Conservation (phyloP, 345 rosid genomes). For the Eutrema japonicum region DNA sequence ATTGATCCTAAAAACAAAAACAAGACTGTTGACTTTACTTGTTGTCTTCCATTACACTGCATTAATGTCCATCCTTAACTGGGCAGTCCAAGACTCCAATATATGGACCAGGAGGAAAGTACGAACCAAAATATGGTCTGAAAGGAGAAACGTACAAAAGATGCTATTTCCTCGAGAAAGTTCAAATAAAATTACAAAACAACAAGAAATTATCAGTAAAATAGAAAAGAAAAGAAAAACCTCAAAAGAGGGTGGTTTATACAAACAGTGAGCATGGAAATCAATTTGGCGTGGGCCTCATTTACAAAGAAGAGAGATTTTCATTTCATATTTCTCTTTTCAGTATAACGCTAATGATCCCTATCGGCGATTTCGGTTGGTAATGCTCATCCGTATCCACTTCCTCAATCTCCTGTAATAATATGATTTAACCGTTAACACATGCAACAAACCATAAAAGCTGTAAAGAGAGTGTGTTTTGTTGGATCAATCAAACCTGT, state of each 20-base stretch:
- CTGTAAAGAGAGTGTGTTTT: not conserved
- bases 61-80: not conserved
- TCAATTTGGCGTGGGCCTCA: conserved; percentile 39
- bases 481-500: conserved; percentile 55
- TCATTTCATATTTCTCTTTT: conserved; percentile 57
- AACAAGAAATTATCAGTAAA: conserved; percentile 20
- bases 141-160: conserved; percentile 18
- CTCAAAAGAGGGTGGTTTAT: conserved; percentile 20
- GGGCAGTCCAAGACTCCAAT: not conserved
- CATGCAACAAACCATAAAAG: conserved; percentile 6
- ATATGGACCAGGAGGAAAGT: not conserved
- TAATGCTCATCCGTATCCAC: conserved; percentile 92
- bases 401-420: conserved; percentile 88
- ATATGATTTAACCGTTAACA: conserved; percentile 14
- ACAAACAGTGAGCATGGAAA: conserved; percentile 26
- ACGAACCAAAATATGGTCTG: not conserved
- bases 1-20: not conserved
- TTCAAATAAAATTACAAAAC: conserved; percentile 37
- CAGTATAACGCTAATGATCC: conserved; percentile 58
- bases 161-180: conserved; percentile 30
- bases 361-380: conserved; percentile 71
- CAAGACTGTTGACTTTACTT: not conserved
- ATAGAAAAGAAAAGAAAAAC: not conserved
- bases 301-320: conserved; percentile 29
- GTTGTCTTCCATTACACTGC: not conserved